phyloP scores from a whole-genome alignment of 305 asterid genomes.

The Rubia balearica region DNA sequence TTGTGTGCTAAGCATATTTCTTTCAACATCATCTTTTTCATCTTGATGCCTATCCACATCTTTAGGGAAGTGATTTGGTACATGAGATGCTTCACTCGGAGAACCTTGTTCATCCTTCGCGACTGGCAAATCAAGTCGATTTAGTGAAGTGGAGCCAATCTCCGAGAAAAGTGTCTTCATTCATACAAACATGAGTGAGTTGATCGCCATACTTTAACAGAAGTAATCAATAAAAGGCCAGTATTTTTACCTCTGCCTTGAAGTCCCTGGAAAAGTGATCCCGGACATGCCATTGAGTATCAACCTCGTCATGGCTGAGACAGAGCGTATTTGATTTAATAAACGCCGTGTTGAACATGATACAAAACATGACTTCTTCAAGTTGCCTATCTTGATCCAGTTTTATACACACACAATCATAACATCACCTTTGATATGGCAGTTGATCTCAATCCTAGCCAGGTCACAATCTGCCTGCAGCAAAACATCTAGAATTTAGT shows the following conservation, averaged over 20 bases:
- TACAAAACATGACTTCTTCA: constrained; percentile 56
- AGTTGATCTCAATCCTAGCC: constrained; percentile 53
- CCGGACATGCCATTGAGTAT: constrained; percentile 41
- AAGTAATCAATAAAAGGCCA: background rate
- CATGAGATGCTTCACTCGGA: constrained; percentile 34
- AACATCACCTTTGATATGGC: constrained; percentile 67
- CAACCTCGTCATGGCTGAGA: constrained; percentile 50
- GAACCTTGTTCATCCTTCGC: too few species aligned
- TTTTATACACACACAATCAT: constrained; percentile 67
- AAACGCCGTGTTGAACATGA: constrained; percentile 68
- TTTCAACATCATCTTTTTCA: constrained; percentile 30
- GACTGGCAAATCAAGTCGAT: constrained; percentile 25
- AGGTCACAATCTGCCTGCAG: constrained; percentile 60
- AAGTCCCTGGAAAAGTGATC: constrained; percentile 50
- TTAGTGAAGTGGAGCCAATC: constrained; percentile 39
- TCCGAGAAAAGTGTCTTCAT: constrained; percentile 56
- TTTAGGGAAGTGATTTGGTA: constrained; percentile 35
- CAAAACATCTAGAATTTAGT: constrained; percentile 15
- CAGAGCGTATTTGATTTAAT: constrained; percentile 46
- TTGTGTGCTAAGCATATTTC: constrained; percentile 25
- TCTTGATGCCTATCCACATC: constrained; percentile 31
- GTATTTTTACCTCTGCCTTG: constrained; percentile 52
- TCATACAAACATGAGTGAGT: constrained; percentile 19
- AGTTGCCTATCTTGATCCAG: constrained; percentile 34
- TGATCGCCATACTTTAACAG: background rate